Evolutionary conservation across 176 grass and related monocot species (phyloP), one percentile per base, ranked within the genome.

Genomic region (Puya raimondii): DNA sequence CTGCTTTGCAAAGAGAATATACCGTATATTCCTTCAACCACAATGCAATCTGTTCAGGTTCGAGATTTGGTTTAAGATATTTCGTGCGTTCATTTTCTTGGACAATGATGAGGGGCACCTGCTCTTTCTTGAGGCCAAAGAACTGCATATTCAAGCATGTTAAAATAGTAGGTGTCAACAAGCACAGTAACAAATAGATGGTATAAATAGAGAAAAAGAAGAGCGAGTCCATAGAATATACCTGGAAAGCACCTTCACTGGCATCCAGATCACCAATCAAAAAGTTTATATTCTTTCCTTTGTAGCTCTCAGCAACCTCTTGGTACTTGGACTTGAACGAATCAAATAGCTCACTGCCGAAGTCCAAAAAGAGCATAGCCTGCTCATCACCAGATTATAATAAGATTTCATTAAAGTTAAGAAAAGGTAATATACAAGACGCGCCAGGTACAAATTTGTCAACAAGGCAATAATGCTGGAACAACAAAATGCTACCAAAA

Each of bases 301-400:
- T 76, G 49, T 76, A 76, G 22, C n/a, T 53, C 16, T 67, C 50
- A 67, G 74, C 64, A 76, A 56, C 10, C 64, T 76, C 64, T 48
- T 48, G 15, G 14, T 66, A 76, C 23, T 57, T 67, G 25, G 64
- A 76, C 50, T 76, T 67, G 64, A 76, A 67, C 21, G 64, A 16
- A 56, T 67, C 23, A 57, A 56, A 68, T 11, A 51, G 4, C 10
- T 67, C 64, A 48, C 51, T 42, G 74, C 15, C 12, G n/a, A 76
- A 76, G 49, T 76, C 23, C 26, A 76, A 11, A 23, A 68, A 76
- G 9, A 76, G 64, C 50, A 76, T 52, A 56, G 51, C 74, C 74
- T 76, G 54, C 17, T 9, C 53, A 50, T 52, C 51, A 21, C 21
- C n/a, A 4, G 48, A 48, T 48, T 21, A 47, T 4, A 49, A 68